phyloP scores from a whole-genome alignment of 1,139 yeast genomes.

The Candida mesenterica region DNA sequence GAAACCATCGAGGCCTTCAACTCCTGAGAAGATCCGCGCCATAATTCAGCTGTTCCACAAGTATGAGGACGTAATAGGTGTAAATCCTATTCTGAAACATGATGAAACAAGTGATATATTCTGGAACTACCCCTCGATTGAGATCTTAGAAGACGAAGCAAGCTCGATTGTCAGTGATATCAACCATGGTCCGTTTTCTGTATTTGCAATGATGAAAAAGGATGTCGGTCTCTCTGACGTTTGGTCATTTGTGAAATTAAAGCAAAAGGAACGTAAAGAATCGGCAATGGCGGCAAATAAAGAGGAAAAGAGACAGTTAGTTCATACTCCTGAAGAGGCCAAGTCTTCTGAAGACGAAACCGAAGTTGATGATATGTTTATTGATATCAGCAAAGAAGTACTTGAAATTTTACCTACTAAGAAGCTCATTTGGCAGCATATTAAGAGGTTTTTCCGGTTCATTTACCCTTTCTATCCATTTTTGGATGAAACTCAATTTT shows the following conservation, averaged over 20 bases:
- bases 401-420: conserved; percentile 31
- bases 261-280: conserved; percentile 5
- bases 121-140: conserved; percentile 41
- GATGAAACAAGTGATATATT: conserved; percentile 39
- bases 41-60: conserved; percentile 5
- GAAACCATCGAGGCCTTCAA: conserved; percentile 2
- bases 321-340: background rate
- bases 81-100: conserved; percentile 10
- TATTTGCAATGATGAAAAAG: conserved; percentile 47
- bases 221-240: conserved; percentile 43
- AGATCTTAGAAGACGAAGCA: conserved; percentile 32
- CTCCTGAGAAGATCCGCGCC: conserved; percentile 3
- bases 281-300: background rate
- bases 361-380: conserved; percentile 21
- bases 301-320: conserved; percentile 6
- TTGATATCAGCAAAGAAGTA: conserved; percentile 32
- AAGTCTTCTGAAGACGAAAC: conserved; percentile 23
- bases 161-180: conserved; percentile 18
- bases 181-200: conserved; percentile 50
- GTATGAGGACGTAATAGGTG: conserved; percentile 7
- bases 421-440: conserved; percentile 32
- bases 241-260: conserved; percentile 28
- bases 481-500: conserved; percentile 31
- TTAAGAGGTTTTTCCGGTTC: conserved; percentile 29
- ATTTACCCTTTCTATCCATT: conserved; percentile 40